A percentile compares a stretch with the other conserved stretches of the same genome.
These are phyloP conservation scores for Fistulina hepatica DNA, from an alignment of 1,284 basidiomycete species.

Conservation along the genomic window DNA sequence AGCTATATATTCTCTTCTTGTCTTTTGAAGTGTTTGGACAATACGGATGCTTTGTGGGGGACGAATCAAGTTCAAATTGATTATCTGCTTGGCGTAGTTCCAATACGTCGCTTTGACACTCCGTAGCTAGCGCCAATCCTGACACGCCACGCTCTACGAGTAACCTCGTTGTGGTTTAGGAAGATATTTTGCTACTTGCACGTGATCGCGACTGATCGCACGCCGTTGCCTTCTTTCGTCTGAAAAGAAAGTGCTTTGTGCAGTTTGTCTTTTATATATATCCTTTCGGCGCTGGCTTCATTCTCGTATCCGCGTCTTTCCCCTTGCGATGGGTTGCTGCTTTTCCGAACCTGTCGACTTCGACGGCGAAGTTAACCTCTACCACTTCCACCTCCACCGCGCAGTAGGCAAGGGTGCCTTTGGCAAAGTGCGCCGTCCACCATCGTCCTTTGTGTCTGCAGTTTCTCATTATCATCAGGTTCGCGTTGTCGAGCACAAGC, in stretches of 20 bases:
- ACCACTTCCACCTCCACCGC: slow-evolving; percentile 90
- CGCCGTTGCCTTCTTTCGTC: too few species aligned
- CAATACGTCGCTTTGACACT: too few species aligned
- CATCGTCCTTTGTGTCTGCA: slow-evolving; percentile 4
- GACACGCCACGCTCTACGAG: too few species aligned
- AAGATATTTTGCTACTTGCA: too few species aligned
- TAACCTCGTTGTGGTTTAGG: too few species aligned
- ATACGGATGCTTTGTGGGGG: too few species aligned
- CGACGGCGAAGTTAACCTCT: slow-evolving; percentile 87
- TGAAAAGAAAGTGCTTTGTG: neutral
- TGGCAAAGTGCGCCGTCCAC: slow-evolving; percentile 63
- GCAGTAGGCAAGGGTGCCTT: slow-evolving; percentile 97
- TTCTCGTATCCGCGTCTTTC: neutral
- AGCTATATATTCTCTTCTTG: too few species aligned
- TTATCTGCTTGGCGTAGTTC: too few species aligned
- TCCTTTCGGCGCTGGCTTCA: neutral
- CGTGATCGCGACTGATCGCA: too few species aligned
- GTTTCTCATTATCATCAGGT: slow-evolving; percentile 32
- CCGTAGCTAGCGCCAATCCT: too few species aligned
- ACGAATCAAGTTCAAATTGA: too few species aligned
- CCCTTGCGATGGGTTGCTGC: slow-evolving; percentile 2
- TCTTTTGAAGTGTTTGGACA: too few species aligned
- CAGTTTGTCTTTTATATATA: neutral
- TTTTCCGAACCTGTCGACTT: slow-evolving; percentile 82
- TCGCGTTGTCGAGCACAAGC: slow-evolving; percentile 92